Base-by-base conservation (phyloP, 768 basidiomycete species). In the Pleurotus tuoliensis region DNA sequence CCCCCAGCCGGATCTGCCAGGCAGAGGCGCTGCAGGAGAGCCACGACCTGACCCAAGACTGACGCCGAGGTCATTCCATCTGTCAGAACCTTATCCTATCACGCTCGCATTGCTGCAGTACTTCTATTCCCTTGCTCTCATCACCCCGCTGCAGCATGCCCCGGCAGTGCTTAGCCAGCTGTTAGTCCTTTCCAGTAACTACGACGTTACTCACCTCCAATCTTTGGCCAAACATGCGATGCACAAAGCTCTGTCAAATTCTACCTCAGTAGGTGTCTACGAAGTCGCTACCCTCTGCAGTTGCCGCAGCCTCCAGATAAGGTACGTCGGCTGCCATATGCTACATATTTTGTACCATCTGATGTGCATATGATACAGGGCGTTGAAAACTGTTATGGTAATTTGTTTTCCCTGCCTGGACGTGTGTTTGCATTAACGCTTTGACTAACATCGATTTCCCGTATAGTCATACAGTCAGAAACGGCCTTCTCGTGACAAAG, bases 221-320 rank as follows among this genome's bases (percentile, higher is more conserved):
- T 76, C 75, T 5, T 75, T 95, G 18, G 92, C 92, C n/a, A 90
- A 90, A 62, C 95, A 98, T 69, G 92, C 94, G 4, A 92, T 98
- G 87, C 96, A 98, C 66, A 84, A 87, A 18, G 82, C 88, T 13
- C 71, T 98, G 27, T 89, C 87, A 30, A 91, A 92, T 64, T 82
- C 84, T 25, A 92, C 88, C 11, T 92, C 90, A 24, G 91, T 95
- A 16, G 91, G 90, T 24, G 89, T 98, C 44, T 98, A 98, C 67
- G 94, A 97, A 68, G 94, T 97, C 8, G 92, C 95, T 7, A 96
- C 95, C 2, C 73, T 98, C 3, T 94, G 92, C 66, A 90, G 85
- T 61, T 91, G 89, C 67, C 83, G 92, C 60, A 89, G 90, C 66
- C 74, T 98, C 56, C 94, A 97, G 66, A 93, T 97, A 62, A 79